Evolutionary conservation across 1,139 yeast genomes (phyloP), one percentile per base, ranked within the genome.

Genomic region (Yamadazyma atlantica): DNA sequence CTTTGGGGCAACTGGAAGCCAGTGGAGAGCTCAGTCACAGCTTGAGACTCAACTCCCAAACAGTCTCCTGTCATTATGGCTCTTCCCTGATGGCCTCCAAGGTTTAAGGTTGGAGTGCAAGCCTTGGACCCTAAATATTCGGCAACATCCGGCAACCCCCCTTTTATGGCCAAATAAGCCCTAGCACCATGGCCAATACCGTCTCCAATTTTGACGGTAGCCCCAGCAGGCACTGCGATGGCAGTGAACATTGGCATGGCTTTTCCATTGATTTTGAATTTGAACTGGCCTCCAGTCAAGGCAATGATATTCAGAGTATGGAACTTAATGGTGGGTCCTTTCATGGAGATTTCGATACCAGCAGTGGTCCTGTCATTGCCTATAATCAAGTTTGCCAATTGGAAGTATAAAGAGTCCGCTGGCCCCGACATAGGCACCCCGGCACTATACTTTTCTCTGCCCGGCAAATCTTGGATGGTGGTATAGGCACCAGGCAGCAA

Each of bases 71-170:
- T 15, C 30, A 35, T 18, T 9, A 38, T 35, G 10, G 33, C 35
- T 18, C 41, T 26, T 3, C 41, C 41, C 32, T 38, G 41, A 18
- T 38, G 36, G 5, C 41, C 41, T 5, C 41, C 41, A 10, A 38
- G 26, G 29, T 35, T 32, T 9, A 38, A 28, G 3, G 36, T 19
- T 12, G 41, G 41, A 19, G 36, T 35, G 10, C 36, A 31, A 13
- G 31, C 14, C 23, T 38, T 38, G 23, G 36, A 32, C 4, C 35
- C 41, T 10, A 38, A 30, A 25, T 38, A 38, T 12, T 10, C 24
- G 12, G 41, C 41, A 7, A 38, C 30, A 15, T 32, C 33, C 2
- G 41, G 41, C 6, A 38, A 32, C 4, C 41, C 41, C 5, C 41
- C 41, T 28, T 35, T 35, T 3, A 38, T 29, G 4, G 31, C 18